Evolutionary conservation across 495 filamentous ascomycete species (phyloP), one percentile per base, ranked within the genome.

Genomic region (Cryomyces antarcticus): DNA sequence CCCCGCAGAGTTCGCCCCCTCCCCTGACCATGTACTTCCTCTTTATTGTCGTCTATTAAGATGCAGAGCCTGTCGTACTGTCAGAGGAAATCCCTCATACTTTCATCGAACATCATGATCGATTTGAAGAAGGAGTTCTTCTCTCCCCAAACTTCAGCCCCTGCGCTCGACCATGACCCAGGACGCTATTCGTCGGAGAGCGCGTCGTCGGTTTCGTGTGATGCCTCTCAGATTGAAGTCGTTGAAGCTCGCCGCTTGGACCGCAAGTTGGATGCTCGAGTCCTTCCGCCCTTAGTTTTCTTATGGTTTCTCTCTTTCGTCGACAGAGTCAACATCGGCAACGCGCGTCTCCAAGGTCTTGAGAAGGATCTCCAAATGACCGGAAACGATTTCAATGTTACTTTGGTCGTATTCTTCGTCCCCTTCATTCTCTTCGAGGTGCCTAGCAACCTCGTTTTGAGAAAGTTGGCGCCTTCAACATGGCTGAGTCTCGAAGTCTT

Each of bases 401-500:
- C 72, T 12, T 60, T 78, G 0, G 67, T 70, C 41, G 64, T 76
- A 5, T 78, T 75, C 55, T 79, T 79, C 55, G 65, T 75, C 4
- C 72, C 70, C 36, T 81, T 80, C 51, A 67, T 73, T 39, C 54
- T 73, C 5, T 66, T 75, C 34, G 73, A 80, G 49, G 65, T 78
- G 9, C 33, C 33, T 13, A 36, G 33, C 33, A 36, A 36, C 33
- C 33, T 36, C 33, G 12, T 36, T 9, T 13, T 36, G 9, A 36
- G 33, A 13, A 36, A 36, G 33, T 13, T 36, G 9, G 9, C 33
- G 9, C 33, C 33, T 10, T 36, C 33, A 9, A 9, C 12, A 9
- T 36, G 33, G 33, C 33, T 36, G 33, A 9, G 12, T 13, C 12
- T 10, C 12, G 9, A 36, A 9, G 33, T 36, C 3, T 13, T 36